Base-by-base conservation (phyloP, 2,329 filamentous ascomycete genomes). In the Epichloe aotearoae region DNA sequence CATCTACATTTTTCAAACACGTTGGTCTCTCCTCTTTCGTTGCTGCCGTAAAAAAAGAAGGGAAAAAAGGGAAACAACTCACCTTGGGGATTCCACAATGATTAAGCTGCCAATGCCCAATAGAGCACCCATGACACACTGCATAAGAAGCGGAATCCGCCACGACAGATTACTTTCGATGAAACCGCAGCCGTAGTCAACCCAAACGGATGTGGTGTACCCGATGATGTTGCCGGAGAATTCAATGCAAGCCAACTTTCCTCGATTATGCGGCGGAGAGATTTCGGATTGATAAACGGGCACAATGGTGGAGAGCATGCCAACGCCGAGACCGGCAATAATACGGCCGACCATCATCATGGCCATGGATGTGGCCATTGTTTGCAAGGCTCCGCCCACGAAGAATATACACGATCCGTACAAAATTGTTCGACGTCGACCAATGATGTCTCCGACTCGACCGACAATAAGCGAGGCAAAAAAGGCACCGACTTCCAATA, bases 151-250 rank as follows among this genome's bases (percentile, higher is more conserved):
- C 1, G 93, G 93, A 43, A 96, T 60, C 46, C 93, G 86, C 93
- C 93, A 98, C 2, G 93, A 88, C 71, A 84, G 77, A 65, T 97
- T 74, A 60, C 75, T 87, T 55, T 88, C 69, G 63, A 98, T 97
- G 64, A 77, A 96, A 52, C 87, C 93, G 69, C 90, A 96, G 61
- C 93, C 91, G 69, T 97, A 98, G 67, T 98, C 93, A 30, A 97
- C 91, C 93, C 93, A 98, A 20, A 97, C 91, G 59, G 91, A 97
- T 49, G 88, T 89, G 50, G 91, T 85, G 65, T 98, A 98, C 34
- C 93, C 93, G 54, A 88, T 84, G 56, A 98, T 95, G 68, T 98
- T 98, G 50, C 93, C 93, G 0, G 91, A 91, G 63, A 97, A 98
- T 66, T 98, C 93, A 58, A 98, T 97, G 66, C 93, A 97, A 23